These are phyloP conservation scores for Metschnikowia drakensbergensis DNA, from an alignment of 805 yeast species.

Conservation along the genomic window DNA sequence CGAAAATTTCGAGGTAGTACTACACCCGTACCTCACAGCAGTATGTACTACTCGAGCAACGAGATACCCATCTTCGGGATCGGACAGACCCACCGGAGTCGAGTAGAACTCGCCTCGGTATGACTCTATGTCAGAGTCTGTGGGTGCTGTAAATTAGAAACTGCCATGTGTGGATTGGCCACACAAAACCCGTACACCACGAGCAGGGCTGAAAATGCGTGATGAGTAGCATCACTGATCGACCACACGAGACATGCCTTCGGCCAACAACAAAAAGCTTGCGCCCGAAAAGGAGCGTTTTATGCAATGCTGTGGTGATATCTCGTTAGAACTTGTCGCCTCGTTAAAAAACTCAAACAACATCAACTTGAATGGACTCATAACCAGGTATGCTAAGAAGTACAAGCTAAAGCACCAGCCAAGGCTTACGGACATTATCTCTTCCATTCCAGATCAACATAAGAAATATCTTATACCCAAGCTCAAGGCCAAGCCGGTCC, in stretches of 20 bases:
- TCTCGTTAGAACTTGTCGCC: slow-evolving; percentile 78
- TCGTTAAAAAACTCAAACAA: slow-evolving; percentile 71
- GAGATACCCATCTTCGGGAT: background rate
- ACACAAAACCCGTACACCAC: slow-evolving; percentile 5
- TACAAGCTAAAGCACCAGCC: slow-evolving; percentile 92
- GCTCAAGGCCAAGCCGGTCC: slow-evolving; percentile 95
- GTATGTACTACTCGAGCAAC: background rate
- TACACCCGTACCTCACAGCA: slow-evolving; percentile 2
- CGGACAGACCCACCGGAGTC: too few relatives aligned
- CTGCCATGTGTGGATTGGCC: background rate
- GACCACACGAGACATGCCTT: slow-evolving; percentile 25
- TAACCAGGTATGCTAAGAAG: slow-evolving; percentile 80
- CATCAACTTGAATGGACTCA: slow-evolving; percentile 85
- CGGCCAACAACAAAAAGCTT: slow-evolving; percentile 43
- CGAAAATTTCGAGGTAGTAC: background rate
- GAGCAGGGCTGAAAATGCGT: background rate
- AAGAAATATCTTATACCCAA: slow-evolving; percentile 88
- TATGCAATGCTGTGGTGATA: slow-evolving; percentile 87
- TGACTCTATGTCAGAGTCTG: background rate
- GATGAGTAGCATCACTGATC: slow-evolving; percentile 1
- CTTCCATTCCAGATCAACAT: slow-evolving; percentile 94
- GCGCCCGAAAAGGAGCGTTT: slow-evolving; percentile 94
- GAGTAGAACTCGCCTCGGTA: too few relatives aligned
- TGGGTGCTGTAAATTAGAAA: background rate
- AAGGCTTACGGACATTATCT: slow-evolving; percentile 87